These are phyloP conservation scores for Calophaca sinica DNA, from an alignment of 306 rosid species.

Conservation along the genomic window DNA sequence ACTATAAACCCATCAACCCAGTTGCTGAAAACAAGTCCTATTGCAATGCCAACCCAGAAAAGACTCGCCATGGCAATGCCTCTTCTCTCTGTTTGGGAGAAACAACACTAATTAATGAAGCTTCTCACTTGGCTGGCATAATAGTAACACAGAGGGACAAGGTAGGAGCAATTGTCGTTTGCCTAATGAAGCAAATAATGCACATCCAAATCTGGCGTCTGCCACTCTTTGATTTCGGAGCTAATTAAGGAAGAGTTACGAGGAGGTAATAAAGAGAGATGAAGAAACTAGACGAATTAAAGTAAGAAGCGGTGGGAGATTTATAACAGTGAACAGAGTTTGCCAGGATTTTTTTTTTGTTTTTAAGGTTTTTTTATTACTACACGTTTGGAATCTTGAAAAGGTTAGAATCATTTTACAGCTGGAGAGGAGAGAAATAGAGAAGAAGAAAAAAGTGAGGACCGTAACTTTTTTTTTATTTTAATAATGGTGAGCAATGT, in stretches of 20 bases:
- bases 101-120: neutral
- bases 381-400: too few species aligned
- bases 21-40: slow-evolving; percentile 52
- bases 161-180: neutral
- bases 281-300: too few species aligned
- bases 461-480: too few species aligned
- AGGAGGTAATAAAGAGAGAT: neutral
- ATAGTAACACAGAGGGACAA: neutral
- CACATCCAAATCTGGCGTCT: slow-evolving; percentile 10
- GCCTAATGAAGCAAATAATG: slow-evolving; percentile 33
- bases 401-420: too few species aligned
- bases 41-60: slow-evolving; percentile 55
- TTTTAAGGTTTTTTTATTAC: too few species aligned
- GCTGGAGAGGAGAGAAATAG: too few species aligned
- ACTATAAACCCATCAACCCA: slow-evolving; percentile 61
- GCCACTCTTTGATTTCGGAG: slow-evolving; percentile 29
- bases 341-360: too few species aligned
- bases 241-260: slow-evolving; percentile 40
- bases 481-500: too few species aligned
- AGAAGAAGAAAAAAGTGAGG: too few species aligned
- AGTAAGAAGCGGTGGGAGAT: too few species aligned
- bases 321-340: too few species aligned
- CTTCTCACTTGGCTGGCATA: neutral
- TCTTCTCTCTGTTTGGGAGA: slow-evolving; percentile 16
- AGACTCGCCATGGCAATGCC: slow-evolving; percentile 59